Conservation (phyloP, 2,329 filamentous ascomycete genomes). For the Diaporthe capsici region DNA sequence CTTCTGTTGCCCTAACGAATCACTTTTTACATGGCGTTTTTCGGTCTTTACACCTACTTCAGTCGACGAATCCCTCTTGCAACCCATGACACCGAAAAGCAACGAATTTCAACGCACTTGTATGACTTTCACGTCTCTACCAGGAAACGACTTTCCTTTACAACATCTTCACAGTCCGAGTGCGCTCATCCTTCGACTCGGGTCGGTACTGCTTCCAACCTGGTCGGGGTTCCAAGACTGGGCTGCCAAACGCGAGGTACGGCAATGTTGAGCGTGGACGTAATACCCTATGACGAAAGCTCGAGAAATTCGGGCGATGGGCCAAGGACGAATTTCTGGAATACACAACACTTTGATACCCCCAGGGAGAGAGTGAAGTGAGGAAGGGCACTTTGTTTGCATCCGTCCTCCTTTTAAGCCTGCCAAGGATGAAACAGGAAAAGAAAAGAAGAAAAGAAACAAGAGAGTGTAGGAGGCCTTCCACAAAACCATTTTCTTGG, state of each 20-base stretch:
- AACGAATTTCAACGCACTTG: slow-evolving; percentile 29
- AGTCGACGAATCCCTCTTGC: slow-evolving; percentile 12
- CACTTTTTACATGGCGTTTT: slow-evolving; percentile 22
- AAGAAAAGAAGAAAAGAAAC: background rate
- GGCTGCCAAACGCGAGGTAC: background rate
- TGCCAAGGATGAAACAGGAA: background rate
- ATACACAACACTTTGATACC: slow-evolving; percentile 30
- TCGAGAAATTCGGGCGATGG: background rate
- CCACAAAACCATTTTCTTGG: slow-evolving; percentile 7
- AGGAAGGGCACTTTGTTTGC: background rate
- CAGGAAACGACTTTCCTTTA: slow-evolving; percentile 15
- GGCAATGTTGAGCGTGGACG: background rate
- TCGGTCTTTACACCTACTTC: slow-evolving; percentile 26
- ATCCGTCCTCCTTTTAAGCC: background rate
- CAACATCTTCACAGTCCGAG: background rate
- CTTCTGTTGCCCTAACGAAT: slow-evolving; percentile 3
- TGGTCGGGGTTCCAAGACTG: background rate
- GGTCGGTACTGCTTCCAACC: background rate
- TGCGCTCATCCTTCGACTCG: slow-evolving; percentile 3
- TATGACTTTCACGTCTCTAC: slow-evolving; percentile 22
- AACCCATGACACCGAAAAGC: slow-evolving; percentile 15
- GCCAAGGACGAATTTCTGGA: slow-evolving; percentile 26
- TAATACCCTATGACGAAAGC: background rate
- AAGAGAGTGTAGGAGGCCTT: background rate
- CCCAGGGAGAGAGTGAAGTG: slow-evolving; percentile 3